Base-by-base conservation (phyloP, 148 eudicot genomes). In the Gaultheria prostrata region DNA sequence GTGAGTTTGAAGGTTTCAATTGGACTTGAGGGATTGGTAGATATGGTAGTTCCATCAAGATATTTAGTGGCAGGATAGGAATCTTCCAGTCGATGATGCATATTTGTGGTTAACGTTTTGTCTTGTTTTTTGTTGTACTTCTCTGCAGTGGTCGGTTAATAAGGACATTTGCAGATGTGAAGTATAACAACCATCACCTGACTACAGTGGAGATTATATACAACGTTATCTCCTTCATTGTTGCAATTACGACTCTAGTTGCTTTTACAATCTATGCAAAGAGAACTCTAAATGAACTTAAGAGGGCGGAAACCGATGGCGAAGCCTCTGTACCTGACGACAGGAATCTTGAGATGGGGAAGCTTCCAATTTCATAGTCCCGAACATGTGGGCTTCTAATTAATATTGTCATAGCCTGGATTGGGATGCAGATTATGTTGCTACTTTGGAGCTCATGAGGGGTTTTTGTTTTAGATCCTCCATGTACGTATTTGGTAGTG, bases 81-180 rank as follows among this genome's bases (percentile, higher is more conserved):
- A 67, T 71, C 48, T 71, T 35, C 11, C 76, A 71, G 8, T 35
- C 10, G 10, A 11, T n/a, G 3, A 56, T 35, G 20, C 73, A 9
- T 83, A 17, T 69, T 71, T 61, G 56, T 76, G 82, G 14, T 80
- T 43, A 54, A 32, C 9, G 8, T 33, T 15, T 71, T 71, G 6
- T 71, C n/a, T 71, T 20, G n/a, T 6, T 24, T 63, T 80, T 32
- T 77, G 49, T n/a, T 33, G 39, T 43, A 26, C 72, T 85, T 33
- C 20, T 87, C 35, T 88, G 92, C 98, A 95, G 98, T 85, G 98
- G 98, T 63, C 89, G 98, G 48, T 75, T 95, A 70, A 91, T 95
- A 82, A 92, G 95, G 88, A 95, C 97, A 32, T 91, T 91, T 53
- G 98, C 98, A 51, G 98, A 94, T 80, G 92, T 95, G n/a, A 88